Evolutionary conservation across 2,329 filamentous ascomycete genomes (phyloP).

Genomic region (Xylariales sp.): DNA sequence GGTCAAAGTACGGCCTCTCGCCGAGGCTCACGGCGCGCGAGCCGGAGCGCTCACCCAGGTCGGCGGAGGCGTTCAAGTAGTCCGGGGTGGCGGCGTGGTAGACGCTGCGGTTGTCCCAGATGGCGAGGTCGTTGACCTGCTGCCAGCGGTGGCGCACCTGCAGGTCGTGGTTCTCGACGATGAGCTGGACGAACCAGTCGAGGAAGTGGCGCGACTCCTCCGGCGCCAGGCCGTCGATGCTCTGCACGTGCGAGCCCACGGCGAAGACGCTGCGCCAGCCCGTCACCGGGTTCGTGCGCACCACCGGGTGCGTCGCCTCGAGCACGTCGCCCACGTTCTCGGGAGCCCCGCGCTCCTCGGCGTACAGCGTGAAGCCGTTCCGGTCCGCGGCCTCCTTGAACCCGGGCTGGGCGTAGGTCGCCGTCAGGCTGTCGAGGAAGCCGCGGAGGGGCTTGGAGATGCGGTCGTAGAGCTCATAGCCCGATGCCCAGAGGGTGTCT

Average conservation of each 20-base stretch:
- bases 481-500: constrained; percentile 41
- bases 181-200: constrained; percentile 19
- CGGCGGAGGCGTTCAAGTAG: constrained; percentile 33
- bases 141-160: constrained; percentile 28
- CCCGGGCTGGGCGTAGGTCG: constrained; percentile 37
- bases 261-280: constrained; percentile 51
- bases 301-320: constrained; percentile 47
- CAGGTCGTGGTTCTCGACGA: constrained; percentile 23
- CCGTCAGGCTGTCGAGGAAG: constrained; percentile 41
- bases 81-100: constrained; percentile 53
- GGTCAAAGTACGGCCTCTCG: constrained; percentile 46
- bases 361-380: constrained; percentile 38
- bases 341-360: constrained; percentile 43
- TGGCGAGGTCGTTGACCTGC: constrained; percentile 33
- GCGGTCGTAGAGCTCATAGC: constrained; percentile 44
- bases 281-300: constrained; percentile 60
- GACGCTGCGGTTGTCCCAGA: constrained; percentile 54
- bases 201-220: constrained; percentile 17
- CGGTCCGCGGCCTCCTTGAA: constrained; percentile 33
- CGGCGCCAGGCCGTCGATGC: constrained; percentile 18
- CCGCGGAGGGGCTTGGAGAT: constrained; percentile 41
- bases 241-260: constrained; percentile 20
- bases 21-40: constrained; percentile 45
- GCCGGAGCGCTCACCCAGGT: constrained; percentile 39
- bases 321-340: constrained; percentile 49